Percentiles rank a stretch among this genome's conserved stretches.
phyloP scores from a whole-genome alignment of 1,284 basidiomycete species.

The Mycena sp. region DNA sequence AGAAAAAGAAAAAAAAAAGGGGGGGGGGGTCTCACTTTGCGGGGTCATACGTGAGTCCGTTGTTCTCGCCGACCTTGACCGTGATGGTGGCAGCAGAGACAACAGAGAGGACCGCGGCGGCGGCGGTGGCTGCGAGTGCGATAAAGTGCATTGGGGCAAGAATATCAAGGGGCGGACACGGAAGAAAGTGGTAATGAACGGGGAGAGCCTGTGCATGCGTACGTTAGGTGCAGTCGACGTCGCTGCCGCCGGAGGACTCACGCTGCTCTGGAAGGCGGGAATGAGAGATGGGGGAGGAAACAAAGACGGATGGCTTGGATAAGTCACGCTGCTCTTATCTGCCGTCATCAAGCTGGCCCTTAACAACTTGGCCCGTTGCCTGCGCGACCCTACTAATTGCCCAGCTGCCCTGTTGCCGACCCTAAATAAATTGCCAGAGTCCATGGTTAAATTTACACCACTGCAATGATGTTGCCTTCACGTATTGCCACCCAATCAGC shows the following conservation, averaged over 20 bases:
- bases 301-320: no score
- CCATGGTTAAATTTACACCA: no score
- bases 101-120: constrained; percentile 51
- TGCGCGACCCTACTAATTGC: no score
- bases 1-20: not conserved
- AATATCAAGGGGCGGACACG: no score
- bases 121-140: constrained; percentile 40
- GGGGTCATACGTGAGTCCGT: constrained; percentile 51
- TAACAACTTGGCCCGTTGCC: no score
- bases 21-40: not conserved
- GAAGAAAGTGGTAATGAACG: no score
- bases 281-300: not conserved
- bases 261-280: not conserved
- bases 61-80: constrained; percentile 59
- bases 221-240: not conserved
- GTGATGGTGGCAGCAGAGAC: constrained; percentile 49
- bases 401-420: no score
- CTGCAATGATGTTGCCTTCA: no score
- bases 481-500: no score
- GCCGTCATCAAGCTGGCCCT: no score
- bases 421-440: no score
- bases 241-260: not conserved
- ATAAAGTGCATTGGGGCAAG: not conserved
- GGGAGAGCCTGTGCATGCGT: not conserved
- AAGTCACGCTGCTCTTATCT: no score